phyloP scores from a whole-genome alignment of 352 stramenopile species.

The Hyphochytrium catenoides region DNA sequence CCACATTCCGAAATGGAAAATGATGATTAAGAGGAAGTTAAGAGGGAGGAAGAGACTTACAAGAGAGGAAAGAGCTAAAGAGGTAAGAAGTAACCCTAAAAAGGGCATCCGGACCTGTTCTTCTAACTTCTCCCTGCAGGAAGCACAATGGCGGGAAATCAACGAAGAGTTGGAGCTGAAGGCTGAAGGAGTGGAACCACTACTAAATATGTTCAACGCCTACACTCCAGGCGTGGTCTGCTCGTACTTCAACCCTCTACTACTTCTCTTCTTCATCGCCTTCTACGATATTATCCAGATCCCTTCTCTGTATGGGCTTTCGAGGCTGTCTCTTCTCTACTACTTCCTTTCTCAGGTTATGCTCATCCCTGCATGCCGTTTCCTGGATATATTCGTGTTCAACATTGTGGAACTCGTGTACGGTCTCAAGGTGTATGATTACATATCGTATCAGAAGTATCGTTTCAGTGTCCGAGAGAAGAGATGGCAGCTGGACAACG shows the following conservation, averaged over 20 bases:
- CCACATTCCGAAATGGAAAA: constrained; percentile 71
- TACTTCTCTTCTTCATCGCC: constrained; percentile 65
- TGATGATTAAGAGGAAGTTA: constrained; percentile 51
- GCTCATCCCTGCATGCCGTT: constrained; percentile 78
- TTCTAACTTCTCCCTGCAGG: too few species aligned
- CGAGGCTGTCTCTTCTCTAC: constrained; percentile 76
- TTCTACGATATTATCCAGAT: constrained; percentile 73
- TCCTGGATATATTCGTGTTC: constrained; percentile 80
- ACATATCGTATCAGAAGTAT: constrained; percentile 85
- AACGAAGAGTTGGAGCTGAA: constrained; percentile 84
- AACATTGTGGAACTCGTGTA: constrained; percentile 86
- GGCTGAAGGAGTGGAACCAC: constrained; percentile 72
- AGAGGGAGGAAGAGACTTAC: constrained; percentile 40
- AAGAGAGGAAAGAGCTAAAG: constrained; percentile 73
- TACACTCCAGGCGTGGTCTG: constrained; percentile 73
- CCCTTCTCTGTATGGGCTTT: constrained; percentile 70
- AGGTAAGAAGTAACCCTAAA: too few species aligned
- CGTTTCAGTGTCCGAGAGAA: constrained; percentile 76
- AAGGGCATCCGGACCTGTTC: too few species aligned
- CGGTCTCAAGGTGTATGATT: constrained; percentile 93
- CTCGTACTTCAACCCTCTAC: constrained; percentile 51
- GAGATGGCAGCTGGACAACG: constrained; percentile 65
- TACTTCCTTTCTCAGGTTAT: constrained; percentile 82
- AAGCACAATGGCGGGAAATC: constrained; percentile 69
- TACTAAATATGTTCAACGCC: constrained; percentile 64